Conservation (phyloP, 805 yeast genomes). For the Peterozyma toletana region DNA sequence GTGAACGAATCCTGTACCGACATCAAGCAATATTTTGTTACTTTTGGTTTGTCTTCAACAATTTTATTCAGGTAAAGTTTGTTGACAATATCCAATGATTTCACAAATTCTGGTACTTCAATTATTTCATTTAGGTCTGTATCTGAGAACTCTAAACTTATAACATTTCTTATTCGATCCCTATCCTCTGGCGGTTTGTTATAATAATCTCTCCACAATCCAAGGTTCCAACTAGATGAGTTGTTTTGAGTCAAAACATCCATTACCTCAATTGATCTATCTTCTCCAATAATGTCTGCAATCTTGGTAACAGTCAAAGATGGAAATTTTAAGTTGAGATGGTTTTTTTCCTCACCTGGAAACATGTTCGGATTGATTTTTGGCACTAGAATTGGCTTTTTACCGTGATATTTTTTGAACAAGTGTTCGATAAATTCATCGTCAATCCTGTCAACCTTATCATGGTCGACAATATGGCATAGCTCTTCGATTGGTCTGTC, state of each 20-base stretch:
- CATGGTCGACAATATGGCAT: slow-evolving; percentile 20
- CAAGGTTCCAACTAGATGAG: slow-evolving; percentile 60
- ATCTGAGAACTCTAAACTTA: slow-evolving; percentile 70
- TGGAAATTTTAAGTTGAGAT: slow-evolving; percentile 33
- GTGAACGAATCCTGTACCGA: slow-evolving; percentile 76
- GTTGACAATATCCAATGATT: slow-evolving; percentile 60
- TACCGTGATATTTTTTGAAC: slow-evolving; percentile 19
- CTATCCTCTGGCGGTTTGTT: slow-evolving; percentile 33
- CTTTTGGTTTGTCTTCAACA: slow-evolving; percentile 38
- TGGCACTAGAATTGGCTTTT: slow-evolving; percentile 23
- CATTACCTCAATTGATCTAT: slow-evolving; percentile 71
- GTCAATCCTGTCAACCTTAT: slow-evolving; percentile 13
- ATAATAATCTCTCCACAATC: slow-evolving; percentile 71
- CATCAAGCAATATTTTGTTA: slow-evolving; percentile 78
- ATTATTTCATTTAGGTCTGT: slow-evolving; percentile 42
- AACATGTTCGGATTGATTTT: slow-evolving; percentile 9
- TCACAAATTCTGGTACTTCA: slow-evolving; percentile 59
- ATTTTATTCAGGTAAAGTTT: slow-evolving; percentile 22
- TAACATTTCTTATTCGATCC: slow-evolving; percentile 70
- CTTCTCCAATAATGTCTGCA: slow-evolving; percentile 54
- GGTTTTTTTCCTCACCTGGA: slow-evolving; percentile 5
- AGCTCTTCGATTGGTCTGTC: slow-evolving; percentile 16
- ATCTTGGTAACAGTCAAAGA: slow-evolving; percentile 48
- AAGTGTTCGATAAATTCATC: slow-evolving; percentile 17
- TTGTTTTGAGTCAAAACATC: slow-evolving; percentile 79